phyloP scores from a whole-genome alignment of 345 rosid species.

The Kandelia obovata region DNA sequence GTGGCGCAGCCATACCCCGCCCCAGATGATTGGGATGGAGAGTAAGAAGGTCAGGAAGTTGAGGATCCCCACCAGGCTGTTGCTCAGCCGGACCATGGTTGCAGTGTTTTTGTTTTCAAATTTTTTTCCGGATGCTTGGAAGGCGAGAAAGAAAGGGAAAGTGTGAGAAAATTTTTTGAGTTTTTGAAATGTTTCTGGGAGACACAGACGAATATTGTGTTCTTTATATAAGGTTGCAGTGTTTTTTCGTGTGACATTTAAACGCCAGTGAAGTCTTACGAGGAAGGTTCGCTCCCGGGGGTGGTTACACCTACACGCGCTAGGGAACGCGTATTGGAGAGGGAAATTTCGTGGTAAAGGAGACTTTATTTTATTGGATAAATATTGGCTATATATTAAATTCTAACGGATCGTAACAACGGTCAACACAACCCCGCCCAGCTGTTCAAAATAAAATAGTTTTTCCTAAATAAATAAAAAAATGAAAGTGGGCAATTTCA shows the following conservation, averaged over 20 bases:
- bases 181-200: background rate
- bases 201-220: background rate
- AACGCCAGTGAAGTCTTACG: background rate
- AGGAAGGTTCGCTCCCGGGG: background rate
- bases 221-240: too few species aligned
- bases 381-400: too few species aligned
- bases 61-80: slow-evolving; percentile 73
- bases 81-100: slow-evolving; percentile 52
- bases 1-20: slow-evolving; percentile 67
- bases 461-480: too few species aligned
- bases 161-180: background rate
- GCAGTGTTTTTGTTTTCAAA: background rate
- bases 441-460: too few species aligned
- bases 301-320: slow-evolving; percentile 6
- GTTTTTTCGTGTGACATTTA: too few species aligned
- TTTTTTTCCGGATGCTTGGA: background rate
- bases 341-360: too few species aligned
- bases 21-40: slow-evolving; percentile 70
- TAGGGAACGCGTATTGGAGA: background rate
- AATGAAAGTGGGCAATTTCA: too few species aligned
- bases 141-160: background rate
- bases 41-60: slow-evolving; percentile 69
- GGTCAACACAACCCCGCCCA: background rate
- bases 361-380: too few species aligned
- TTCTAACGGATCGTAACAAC: slow-evolving; percentile 7